Percentiles rank a stretch among this genome's conserved stretches.
Evolutionary conservation across 2,329 filamentous ascomycete genomes (phyloP).

Genomic region (Didymellaceae sp.): DNA sequence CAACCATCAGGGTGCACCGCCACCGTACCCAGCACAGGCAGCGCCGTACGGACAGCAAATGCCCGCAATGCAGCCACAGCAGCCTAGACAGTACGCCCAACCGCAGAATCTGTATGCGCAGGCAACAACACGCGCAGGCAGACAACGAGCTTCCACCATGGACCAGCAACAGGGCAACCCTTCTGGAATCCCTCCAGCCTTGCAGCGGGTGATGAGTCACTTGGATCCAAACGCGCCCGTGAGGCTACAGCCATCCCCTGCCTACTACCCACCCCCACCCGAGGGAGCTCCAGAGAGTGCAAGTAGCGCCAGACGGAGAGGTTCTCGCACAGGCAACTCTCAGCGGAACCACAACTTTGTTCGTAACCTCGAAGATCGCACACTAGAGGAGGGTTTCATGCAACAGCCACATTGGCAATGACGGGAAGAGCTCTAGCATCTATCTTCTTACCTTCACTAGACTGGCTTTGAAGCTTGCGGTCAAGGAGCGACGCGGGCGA

Average conservation of each 20-base stretch:
- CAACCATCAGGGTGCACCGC: constrained; percentile 72
- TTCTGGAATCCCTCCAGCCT: constrained; percentile 87
- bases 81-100: constrained; percentile 54
- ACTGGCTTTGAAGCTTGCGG: constrained; percentile 9
- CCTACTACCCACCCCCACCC: constrained; percentile 92
- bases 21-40: constrained; percentile 78
- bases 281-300: constrained; percentile 77
- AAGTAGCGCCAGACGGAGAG: constrained; percentile 72
- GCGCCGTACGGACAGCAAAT: constrained; percentile 64
- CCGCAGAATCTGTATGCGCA: constrained; percentile 78
- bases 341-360: constrained; percentile 85
- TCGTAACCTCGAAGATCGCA: constrained; percentile 90
- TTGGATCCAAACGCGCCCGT: constrained; percentile 95
- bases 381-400: constrained; percentile 91
- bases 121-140: constrained; percentile 75
- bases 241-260: constrained; percentile 89
- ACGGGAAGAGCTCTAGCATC: constrained; percentile 28
- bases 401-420: constrained; percentile 72
- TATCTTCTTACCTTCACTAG: background rate
- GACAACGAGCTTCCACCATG: constrained; percentile 94
- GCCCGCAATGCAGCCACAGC: constrained; percentile 50
- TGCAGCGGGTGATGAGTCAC: constrained; percentile 94
- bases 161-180: constrained; percentile 91
- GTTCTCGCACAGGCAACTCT: constrained; percentile 70
- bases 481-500: background rate